These are phyloP conservation scores for Aspergillus carbonarius DNA, from an alignment of 2,329 filamentous ascomycete species.

Conservation along the genomic window DNA sequence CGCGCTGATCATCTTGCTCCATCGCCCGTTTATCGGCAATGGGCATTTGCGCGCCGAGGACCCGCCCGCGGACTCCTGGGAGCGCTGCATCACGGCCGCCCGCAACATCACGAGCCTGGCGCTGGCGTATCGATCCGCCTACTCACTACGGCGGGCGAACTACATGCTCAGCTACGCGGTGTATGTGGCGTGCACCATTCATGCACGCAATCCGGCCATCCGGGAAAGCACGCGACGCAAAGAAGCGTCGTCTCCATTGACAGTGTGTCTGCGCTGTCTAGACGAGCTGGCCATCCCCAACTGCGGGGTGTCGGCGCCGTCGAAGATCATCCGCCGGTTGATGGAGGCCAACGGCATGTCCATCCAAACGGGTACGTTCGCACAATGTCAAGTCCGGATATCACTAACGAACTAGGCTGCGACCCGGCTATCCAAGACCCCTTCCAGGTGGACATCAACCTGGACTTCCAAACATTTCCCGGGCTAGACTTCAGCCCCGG, in stretches of 20 bases:
- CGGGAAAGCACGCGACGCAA: constrained; percentile 4
- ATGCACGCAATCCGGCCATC: constrained; percentile 35
- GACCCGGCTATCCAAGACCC: not conserved
- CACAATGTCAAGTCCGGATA: accelerated
- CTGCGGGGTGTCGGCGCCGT: constrained; percentile 2
- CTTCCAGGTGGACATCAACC: not conserved
- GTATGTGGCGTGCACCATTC: constrained; percentile 46
- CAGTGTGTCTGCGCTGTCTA: not conserved
- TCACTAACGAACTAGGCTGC: not conserved
- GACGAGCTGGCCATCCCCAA: constrained; percentile 10
- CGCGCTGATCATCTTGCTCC: constrained; percentile 46
- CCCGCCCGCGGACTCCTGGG: constrained; percentile 25
- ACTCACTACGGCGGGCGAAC: constrained; percentile 42
- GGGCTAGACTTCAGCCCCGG: not conserved
- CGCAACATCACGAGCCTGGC: constrained; percentile 39
- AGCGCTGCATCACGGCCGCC: constrained; percentile 36
- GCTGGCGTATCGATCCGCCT: constrained; percentile 37
- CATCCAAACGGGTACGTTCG: not conserved
- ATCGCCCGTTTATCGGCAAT: constrained; percentile 45
- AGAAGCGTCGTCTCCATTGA: constrained; percentile 1
- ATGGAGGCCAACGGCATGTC: constrained; percentile 9
- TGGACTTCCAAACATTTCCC: not conserved
- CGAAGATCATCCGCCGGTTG: constrained; percentile 8
- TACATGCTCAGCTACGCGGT: constrained; percentile 46
- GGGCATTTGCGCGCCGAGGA: constrained; percentile 28